phyloP scores from a whole-genome alignment of 2,329 filamentous ascomycete species.

The Alternaria arbusti region DNA sequence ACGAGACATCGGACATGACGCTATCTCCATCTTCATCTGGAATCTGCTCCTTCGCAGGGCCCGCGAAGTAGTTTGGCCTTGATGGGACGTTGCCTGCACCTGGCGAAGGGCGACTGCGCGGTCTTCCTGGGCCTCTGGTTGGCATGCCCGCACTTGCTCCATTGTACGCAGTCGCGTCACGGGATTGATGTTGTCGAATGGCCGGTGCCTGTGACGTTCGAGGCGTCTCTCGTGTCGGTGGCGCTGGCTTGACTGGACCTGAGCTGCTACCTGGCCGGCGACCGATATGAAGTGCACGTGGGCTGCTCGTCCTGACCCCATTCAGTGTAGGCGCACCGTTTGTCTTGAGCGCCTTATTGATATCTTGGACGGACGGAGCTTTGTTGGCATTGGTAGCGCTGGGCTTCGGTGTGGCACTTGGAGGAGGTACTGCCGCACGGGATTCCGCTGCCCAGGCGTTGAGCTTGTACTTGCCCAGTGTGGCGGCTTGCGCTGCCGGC shows the following conservation, averaged over 20 bases:
- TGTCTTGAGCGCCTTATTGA: constrained; percentile 28
- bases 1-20: constrained; percentile 11
- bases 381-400: constrained; percentile 10
- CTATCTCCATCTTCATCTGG: constrained; percentile 10
- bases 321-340: constrained; percentile 9
- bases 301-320: neutral
- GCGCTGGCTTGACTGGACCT: neutral
- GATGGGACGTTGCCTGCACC: neutral
- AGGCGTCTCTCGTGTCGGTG: neutral
- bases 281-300: constrained; percentile 20
- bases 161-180: neutral
- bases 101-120: neutral
- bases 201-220: neutral
- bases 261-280: neutral
- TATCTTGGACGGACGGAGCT: constrained; percentile 24
- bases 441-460: neutral
- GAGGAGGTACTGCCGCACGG: neutral
- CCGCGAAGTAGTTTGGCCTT: constrained; percentile 3
- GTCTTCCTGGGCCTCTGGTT: neutral
- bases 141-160: neutral
- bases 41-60: neutral
- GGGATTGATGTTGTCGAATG: neutral
- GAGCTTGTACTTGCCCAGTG: neutral
- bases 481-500: neutral
- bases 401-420: neutral